phyloP scores from a whole-genome alignment of 1,139 yeast genomes.

The Hanseniaspora uvarum region DNA sequence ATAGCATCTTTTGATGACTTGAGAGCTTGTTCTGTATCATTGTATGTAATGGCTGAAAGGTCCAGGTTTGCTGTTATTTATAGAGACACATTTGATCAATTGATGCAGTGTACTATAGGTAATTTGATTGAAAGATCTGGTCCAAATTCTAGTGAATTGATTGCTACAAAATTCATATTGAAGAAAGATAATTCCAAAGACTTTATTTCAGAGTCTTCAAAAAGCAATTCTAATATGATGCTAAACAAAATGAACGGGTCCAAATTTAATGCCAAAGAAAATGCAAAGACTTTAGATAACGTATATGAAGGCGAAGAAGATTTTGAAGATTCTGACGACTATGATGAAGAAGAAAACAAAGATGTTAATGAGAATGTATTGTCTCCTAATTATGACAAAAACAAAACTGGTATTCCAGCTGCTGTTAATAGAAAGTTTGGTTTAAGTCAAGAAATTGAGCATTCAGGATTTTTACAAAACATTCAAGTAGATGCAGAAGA shows the following conservation, averaged over 20 bases:
- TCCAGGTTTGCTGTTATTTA: conserved; percentile 47
- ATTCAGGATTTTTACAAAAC: conserved; percentile 29
- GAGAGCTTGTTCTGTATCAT: conserved; percentile 48
- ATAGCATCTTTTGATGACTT: conserved; percentile 47
- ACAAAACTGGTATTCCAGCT: conserved; percentile 42
- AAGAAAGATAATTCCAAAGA: not conserved
- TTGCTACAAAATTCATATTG: conserved; percentile 25
- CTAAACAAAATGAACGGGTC: not conserved
- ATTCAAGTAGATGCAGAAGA: conserved; percentile 39
- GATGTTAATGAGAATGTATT: conserved; percentile 2
- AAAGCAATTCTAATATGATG: not conserved
- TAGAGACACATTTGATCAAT: conserved; percentile 52
- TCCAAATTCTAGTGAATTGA: conserved; percentile 44
- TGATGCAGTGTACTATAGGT: conserved; percentile 49
- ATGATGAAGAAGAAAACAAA: not conserved
- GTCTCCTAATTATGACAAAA: conserved; percentile 24
- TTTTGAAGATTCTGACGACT: not conserved
- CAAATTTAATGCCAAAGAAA: not conserved
- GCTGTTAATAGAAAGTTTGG: conserved; percentile 39
- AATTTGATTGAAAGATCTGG: conserved; percentile 47
- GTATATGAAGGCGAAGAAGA: conserved; percentile 12
- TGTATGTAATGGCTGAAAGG: conserved; percentile 54
- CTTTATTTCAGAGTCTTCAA: not conserved
- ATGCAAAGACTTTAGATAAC: conserved; percentile 1
- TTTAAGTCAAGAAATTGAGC: conserved; percentile 26